Percentiles rank a stretch among this genome's conserved stretches.
Evolutionary conservation across 2,329 filamentous ascomycete species (phyloP).

Genomic region (Aspergillus tanneri): DNA sequence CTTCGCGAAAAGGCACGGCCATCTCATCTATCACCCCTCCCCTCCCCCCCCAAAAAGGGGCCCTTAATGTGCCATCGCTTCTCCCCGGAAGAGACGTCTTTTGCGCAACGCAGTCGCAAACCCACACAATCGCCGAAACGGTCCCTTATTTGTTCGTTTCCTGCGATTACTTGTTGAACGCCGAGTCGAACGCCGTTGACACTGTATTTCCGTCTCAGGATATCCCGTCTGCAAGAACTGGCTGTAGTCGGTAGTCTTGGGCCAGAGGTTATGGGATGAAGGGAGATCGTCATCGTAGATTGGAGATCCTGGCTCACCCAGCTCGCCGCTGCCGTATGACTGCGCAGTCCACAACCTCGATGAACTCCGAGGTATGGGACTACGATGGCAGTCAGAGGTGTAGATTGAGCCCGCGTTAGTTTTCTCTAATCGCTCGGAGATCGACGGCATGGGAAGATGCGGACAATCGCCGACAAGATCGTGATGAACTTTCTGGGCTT

Average conservation of each 20-base stretch:
- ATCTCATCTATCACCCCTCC: too few species aligned
- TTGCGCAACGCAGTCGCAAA: conserved; percentile 1
- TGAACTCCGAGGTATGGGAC: background rate
- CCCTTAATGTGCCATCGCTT: too few species aligned
- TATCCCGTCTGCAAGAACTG: too few species aligned
- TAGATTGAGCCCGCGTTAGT: conserved; percentile 14
- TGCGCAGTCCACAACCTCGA: conserved; percentile 16
- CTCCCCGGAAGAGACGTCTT: background rate
- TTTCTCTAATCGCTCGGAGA: conserved; percentile 26
- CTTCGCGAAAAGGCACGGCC: too few species aligned
- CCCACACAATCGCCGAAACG: background rate
- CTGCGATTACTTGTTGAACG: background rate
- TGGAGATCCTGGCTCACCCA: conserved; percentile 34
- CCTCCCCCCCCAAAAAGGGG: too few species aligned
- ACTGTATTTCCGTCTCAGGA: background rate
- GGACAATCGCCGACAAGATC: conserved; percentile 25
- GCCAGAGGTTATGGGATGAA: too few species aligned
- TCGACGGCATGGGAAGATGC: conserved; percentile 26
- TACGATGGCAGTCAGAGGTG: conserved; percentile 6
- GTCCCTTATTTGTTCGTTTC: background rate
- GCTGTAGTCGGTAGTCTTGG: too few species aligned
- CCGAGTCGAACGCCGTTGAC: background rate
- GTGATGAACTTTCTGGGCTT: conserved; percentile 17
- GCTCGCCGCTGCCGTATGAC: conserved; percentile 27
- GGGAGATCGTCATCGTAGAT: conserved; percentile 9